Percentiles rank a stretch among this genome's conserved stretches.
Evolutionary conservation across 768 basidiomycete genomes (phyloP).

Genomic region (Fibroporia radiculosa): DNA sequence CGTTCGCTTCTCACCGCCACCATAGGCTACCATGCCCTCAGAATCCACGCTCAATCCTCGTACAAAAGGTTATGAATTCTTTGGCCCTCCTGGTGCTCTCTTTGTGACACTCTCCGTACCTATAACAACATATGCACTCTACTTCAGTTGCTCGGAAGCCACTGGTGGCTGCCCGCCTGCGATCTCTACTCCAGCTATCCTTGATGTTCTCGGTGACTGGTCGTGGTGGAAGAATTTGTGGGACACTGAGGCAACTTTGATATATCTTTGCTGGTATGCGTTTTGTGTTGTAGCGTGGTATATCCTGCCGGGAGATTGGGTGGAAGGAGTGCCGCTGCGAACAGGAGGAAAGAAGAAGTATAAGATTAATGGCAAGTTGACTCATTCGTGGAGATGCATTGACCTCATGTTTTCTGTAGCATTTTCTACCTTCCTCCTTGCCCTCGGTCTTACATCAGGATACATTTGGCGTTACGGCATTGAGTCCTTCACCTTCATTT

Average conservation of each 20-base stretch:
- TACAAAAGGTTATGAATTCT: conserved; percentile 71
- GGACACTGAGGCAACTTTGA: conserved; percentile 69
- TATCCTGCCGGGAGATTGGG: conserved; percentile 54
- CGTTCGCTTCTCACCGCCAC: neutral
- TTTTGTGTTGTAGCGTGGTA: conserved; percentile 80
- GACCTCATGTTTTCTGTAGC: conserved; percentile 35
- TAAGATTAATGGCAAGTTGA: conserved; percentile 86
- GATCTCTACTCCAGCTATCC: conserved; percentile 29
- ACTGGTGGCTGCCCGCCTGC: conserved; percentile 64
- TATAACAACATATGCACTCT: conserved; percentile 61
- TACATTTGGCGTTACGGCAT: conserved; percentile 69
- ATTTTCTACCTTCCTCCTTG: conserved; percentile 78
- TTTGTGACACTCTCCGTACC: conserved; percentile 68
- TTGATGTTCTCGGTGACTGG: conserved; percentile 36
- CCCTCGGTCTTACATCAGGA: conserved; percentile 66
- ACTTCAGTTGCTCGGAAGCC: conserved; percentile 68
- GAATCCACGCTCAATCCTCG: conserved; percentile 43
- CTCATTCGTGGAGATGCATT: neutral
- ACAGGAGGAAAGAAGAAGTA: conserved; percentile 75
- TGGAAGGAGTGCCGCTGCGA: conserved; percentile 38
- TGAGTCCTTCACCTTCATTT: conserved; percentile 78
- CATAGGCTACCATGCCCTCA: conserved; percentile 12
- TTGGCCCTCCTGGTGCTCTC: conserved; percentile 73
- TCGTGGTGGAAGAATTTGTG: conserved; percentile 72
- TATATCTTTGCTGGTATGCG: conserved; percentile 88